Percentiles rank a stretch among this genome's conserved stretches.
Conservation (phyloP, 257 asterid species). For the Gentiana straminea region DNA sequence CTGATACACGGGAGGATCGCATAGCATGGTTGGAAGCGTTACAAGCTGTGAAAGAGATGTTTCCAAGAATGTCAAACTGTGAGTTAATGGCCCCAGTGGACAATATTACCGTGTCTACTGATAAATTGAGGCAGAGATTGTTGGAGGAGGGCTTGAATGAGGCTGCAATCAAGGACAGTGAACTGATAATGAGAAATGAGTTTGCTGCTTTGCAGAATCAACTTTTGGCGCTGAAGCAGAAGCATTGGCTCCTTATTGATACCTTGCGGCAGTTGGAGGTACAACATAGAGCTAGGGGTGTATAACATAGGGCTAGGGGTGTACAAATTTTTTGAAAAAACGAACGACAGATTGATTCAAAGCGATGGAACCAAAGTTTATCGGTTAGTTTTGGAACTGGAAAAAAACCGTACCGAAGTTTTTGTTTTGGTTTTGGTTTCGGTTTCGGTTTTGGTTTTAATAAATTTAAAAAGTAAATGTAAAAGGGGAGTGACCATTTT, state of each 20-base stretch:
- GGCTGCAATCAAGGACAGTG: constrained; percentile 64
- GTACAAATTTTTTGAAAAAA: no score
- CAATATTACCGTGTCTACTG: constrained; percentile 54
- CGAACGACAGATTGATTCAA: no score
- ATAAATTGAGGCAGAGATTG: constrained; percentile 64
- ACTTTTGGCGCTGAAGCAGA: constrained; percentile 66
- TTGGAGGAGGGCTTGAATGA: constrained; percentile 63
- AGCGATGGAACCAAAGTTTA: no score
- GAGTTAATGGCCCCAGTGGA: constrained; percentile 89
- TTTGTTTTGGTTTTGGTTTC: no score
- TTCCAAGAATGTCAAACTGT: constrained; percentile 90
- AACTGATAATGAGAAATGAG: constrained; percentile 75
- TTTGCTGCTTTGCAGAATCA: constrained; percentile 72
- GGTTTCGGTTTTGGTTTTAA: no score
- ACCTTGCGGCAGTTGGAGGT: constrained; percentile 93
- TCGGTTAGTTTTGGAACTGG: no score
- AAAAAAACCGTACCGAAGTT: no score
- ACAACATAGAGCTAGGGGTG: constrained; percentile 14
- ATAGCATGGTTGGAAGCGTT: constrained; percentile 81
- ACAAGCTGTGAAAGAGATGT: constrained; percentile 86
- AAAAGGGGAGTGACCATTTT: no score
- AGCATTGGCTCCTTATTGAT: constrained; percentile 74
- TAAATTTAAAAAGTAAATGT: no score
- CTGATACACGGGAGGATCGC: constrained; percentile 77
- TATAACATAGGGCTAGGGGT: no score